phyloP scores from a whole-genome alignment of 495 filamentous ascomycete genomes.

The Astrothelium subdiscretum region DNA sequence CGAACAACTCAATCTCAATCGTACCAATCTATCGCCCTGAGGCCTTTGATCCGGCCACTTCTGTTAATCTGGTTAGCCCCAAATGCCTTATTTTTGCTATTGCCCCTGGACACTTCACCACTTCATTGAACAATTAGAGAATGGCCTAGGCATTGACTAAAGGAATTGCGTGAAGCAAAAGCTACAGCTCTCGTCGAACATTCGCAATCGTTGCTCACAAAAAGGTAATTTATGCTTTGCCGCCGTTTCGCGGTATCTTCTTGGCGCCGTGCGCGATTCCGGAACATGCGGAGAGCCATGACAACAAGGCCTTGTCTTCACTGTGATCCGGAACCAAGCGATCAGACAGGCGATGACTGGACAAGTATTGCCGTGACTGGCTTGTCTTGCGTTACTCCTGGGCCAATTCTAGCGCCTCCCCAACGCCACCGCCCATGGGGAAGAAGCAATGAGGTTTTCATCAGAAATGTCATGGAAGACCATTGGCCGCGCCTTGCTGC shows the following conservation, averaged over 20 bases:
- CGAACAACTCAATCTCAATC: not conserved
- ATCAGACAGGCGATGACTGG: not conserved
- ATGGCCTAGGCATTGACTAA: too few relatives aligned
- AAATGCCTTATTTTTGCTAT: not conserved
- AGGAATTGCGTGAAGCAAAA: too few relatives aligned
- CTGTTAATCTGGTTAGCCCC: not conserved
- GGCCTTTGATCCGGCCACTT: not conserved
- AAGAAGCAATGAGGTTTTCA: not conserved
- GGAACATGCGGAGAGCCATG: not conserved
- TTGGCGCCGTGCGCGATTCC: not conserved
- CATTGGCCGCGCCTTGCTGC: not conserved
- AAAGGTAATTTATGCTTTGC: not conserved
- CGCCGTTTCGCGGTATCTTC: not conserved
- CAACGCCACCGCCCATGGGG: not conserved
- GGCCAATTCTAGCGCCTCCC: not conserved
- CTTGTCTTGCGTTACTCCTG: not conserved
- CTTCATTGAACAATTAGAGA: too few relatives aligned
- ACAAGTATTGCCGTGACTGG: not conserved
- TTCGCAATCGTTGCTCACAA: not conserved
- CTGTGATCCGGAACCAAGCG: not conserved
- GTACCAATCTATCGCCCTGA: not conserved
- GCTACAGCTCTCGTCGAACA: not conserved
- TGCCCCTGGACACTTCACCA: too few relatives aligned
- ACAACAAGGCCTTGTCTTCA: not conserved
- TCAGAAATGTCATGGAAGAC: not conserved